Conservation (phyloP, 441 rosid species). For the Sinapis alba region DNA sequence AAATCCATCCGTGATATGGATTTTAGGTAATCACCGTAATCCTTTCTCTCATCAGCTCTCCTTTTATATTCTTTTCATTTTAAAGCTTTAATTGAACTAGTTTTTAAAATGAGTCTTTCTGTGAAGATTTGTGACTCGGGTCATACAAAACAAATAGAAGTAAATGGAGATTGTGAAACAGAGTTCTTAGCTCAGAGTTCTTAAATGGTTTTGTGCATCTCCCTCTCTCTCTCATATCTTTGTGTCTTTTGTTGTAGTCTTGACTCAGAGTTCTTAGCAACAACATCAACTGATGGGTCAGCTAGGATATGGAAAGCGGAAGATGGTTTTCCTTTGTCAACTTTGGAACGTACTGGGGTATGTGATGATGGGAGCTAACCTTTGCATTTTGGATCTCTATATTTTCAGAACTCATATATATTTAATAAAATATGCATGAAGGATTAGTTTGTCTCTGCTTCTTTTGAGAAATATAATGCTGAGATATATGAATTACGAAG, state of each 20-base stretch:
- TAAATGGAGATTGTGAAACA: neutral
- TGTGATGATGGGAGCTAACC: slow-evolving; percentile 9
- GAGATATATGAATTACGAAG: neutral
- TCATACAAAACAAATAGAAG: neutral
- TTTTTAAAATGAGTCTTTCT: neutral
- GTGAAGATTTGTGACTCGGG: neutral
- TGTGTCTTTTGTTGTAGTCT: slow-evolving; percentile 53
- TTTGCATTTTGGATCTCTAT: slow-evolving; percentile 1
- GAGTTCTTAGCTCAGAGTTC: too few relatives aligned
- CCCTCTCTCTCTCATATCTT: neutral
- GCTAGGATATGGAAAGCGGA: slow-evolving; percentile 95
- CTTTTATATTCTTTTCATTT: neutral
- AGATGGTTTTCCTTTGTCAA: slow-evolving; percentile 72
- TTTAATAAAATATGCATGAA: neutral
- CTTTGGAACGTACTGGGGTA: slow-evolving; percentile 80
- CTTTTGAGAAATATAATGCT: neutral
- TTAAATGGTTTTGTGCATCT: slow-evolving; percentile 7
- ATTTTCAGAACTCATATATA: neutral
- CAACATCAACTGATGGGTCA: slow-evolving; percentile 93
- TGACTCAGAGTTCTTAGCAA: slow-evolving; percentile 89
- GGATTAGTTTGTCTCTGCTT: too few relatives aligned
- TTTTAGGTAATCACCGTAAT: slow-evolving; percentile 59
- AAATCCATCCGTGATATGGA: slow-evolving; percentile 87
- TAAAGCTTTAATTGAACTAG: neutral
- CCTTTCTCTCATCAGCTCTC: slow-evolving; percentile 4